Evolutionary conservation across 768 basidiomycete genomes (phyloP), one percentile per base, ranked within the genome.

Genomic region (Kwoniella europaea): DNA sequence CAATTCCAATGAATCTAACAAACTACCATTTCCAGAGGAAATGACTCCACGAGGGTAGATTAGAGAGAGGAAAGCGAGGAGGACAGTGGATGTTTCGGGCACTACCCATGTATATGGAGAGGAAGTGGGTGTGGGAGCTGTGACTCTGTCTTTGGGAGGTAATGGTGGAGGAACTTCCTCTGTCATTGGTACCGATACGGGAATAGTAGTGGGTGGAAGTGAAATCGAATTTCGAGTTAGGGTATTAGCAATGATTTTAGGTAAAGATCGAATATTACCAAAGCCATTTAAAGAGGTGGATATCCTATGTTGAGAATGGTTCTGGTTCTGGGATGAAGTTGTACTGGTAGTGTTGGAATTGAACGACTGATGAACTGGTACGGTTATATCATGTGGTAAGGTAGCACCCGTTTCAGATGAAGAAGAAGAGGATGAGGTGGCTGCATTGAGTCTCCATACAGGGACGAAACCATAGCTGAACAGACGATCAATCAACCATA

Each of bases 401-500:
- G 13, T 55, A 9, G 35, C 35, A 35, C 35, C 29, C n/a, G 20
- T 54, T 24, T n/a, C 43, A n/a, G 15, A 10, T 43, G 35, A 29
- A 59, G 18, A 16, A 43, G 42, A 59, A 10, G 59, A 61, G 7
- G 59, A 43, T 3, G 59, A 61, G 3, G 59, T 10, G 12, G 63
- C 62, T 27, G n/a, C 60, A 35, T 75, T 73, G 9, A 79, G 52
- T 60, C 80, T 62, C 78, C 80, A 81, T n/a, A 73, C 72, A 10
- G 80, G 80, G 18, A 81, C 75, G 63, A 79, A 81, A 18, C 80
- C 80, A 50, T 81, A 81, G 61, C 80, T 81, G 57, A 18, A 27
- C 3, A 29, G 57, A 53, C 46, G 58, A 10, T 35, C 35, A 35
- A 35, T 35, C 35, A 59, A 54, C n/a, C 10, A 54, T 27, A 6